Evolutionary conservation across 2,329 filamentous ascomycete species (phyloP), one percentile per base, ranked within the genome.

Genomic region (Albophoma yamanashiensis): DNA sequence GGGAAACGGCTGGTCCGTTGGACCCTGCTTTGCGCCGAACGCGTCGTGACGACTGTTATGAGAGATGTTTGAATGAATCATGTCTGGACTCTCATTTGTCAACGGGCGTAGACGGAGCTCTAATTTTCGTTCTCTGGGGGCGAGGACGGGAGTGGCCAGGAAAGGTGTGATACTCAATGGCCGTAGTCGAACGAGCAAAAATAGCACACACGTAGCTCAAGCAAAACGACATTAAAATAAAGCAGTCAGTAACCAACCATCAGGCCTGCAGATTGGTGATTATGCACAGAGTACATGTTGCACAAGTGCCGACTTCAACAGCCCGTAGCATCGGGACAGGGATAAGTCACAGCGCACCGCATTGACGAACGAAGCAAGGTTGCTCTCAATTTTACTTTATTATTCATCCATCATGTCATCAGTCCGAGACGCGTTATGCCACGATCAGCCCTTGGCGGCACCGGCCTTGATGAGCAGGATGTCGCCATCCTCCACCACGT

Each of bases 381-480:
- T 55, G 31, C 31, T 55, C 36, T 15, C 7, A 25, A 20, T 55
- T 61, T 61, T 62, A 58, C 14, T 60, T 47, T 57, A 60, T 62
- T 40, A 56, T 61, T 62, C 62, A 57, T 64, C 55, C 39, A 45
- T 57, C 58, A 50, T 50, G 14, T 40, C 45, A 31, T 31, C 34
- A 56, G 9, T 58, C 27, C 17, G 7, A 36, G n/a, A 7, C 12
- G 12, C 22, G 22, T 47, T 8, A 38, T 25, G 42, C 14, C 39
- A 55, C 57, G 58, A 65, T 74, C 78, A 89, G 64, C 79, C 78
- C 82, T 92, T 92, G 67, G 89, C 89, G 58, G 89, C 89, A 77
- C 89, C 89, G 39, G 89, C 89, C 83, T 97, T 97, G 82, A 97
- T 92, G 69, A 96, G 84, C 67, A 97, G 73, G 67, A 88, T 86